Base-by-base conservation (phyloP, 139 green algal species). In the Chloropicon primus region DNA sequence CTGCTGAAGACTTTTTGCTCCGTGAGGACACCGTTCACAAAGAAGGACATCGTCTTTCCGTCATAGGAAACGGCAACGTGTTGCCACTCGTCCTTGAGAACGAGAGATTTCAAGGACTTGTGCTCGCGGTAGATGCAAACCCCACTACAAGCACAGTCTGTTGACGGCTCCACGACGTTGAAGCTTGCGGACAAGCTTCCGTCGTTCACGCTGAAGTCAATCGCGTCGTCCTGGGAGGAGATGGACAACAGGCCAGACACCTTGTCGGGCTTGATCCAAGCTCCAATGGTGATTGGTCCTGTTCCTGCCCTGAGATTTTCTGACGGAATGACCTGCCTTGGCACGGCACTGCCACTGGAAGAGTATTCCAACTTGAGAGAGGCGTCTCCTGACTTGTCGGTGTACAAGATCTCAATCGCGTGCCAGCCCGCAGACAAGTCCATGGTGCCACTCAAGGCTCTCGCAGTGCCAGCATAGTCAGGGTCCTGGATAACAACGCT, bases 1-100 rank as follows among this genome's bases (percentile, higher is more conserved):
- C 24, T 71, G 24, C 10, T 26, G 73, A 75, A 81, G 3, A 54
- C 72, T 22, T 71, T 27, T 2, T 74, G n/a, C 25, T 81, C 78
- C 27, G 53, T 79, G 53, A 80, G 29, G 26, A 79, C 25, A 53
- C 79, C 79, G 53, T 82, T 53, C 3, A 82, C 28, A 28, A 76
- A 82, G 79, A 82, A 26, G n/a, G 2, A 25, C 10, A 76, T 41
- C 21, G 2, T 24, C 21, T 25, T 27, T 24, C 79, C 79, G 5
- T 75, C 54, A 74, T 82, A 82, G 22, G 53, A 74, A 3, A 74
- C 74, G 21, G 53, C 41, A 10, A 82, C 72, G 74, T 82, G 73
- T 2, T 80, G 74, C 73, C 74, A 82, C 74, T 71, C 22, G 28
- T 26, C 73, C 71, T 53, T 28, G 24, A 28, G 41, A 17, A 82